Evolutionary conservation across 2,329 filamentous ascomycete species (phyloP), one percentile per base, ranked within the genome.

Genomic region (Hymenoscyphus fraxineus): DNA sequence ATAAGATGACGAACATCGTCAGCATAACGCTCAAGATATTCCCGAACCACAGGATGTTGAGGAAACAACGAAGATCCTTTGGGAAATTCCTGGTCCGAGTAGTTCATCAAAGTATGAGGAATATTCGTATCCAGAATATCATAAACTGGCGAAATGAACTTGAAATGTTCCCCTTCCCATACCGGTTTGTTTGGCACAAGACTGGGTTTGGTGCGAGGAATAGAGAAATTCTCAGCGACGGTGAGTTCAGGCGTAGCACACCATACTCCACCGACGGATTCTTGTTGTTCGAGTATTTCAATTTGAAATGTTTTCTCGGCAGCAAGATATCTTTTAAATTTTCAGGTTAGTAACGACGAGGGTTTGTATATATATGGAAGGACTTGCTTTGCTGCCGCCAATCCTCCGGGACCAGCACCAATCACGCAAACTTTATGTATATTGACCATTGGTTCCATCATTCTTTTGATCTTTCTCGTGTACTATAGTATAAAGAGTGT

Each of bases 41-140:
- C 54, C 22, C 54, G 27, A 13, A 56, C 54, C 3, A 56, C 54
- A 35, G 54, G 19, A 56, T 56, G 54, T 19, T 56, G 54, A 16
- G 54, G 54, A 32, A 56, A 56, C 12, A 56, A 56, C 31, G 54
- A 56, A 22, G 54, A 56, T 31, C 54, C 54, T 56, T 31, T 31
- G 54, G 22, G 54, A n/a, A 56, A 56, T n/a, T 56, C 31, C 7
- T 56, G 54, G 15, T 56, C 54, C 31, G 54, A 56, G 22, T 56
- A 56, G 22, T 56, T 56, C 54, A 56, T 56, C 54, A 56, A 56
- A 31, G 54, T 56, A 9, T 56, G 54, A 7, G 54, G 54, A 56
- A 56, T 56, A 32, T 56, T 56, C 3, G 54, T 32, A 56, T 56
- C 54, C 27, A 56, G 31, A 31, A 56, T 31, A n/a, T 56, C 54